A percentile compares a stretch with the other conserved stretches of the same genome.
These are phyloP conservation scores for Magnolia officinalis DNA, from an alignment of 164 flowering plant species.

Conservation along the genomic window DNA sequence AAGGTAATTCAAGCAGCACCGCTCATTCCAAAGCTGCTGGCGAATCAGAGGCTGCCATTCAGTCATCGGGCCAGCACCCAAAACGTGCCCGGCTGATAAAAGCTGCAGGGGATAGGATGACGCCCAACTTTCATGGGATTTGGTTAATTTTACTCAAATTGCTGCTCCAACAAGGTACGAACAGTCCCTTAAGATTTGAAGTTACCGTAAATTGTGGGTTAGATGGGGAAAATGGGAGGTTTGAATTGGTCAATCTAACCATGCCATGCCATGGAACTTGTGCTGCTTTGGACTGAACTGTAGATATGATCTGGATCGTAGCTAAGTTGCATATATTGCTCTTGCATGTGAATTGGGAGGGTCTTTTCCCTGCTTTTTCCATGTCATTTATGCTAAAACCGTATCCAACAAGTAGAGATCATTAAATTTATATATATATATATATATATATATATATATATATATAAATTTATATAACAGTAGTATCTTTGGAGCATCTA, in stretches of 20 bases:
- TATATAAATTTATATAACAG: no score
- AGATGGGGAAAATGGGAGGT: slow-evolving; percentile 49
- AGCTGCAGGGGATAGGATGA: slow-evolving; percentile 5
- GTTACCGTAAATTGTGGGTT: slow-evolving; percentile 32
- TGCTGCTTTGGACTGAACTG: background rate
- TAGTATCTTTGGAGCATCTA: no score
- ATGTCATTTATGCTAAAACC: no score
- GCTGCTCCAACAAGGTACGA: slow-evolving; percentile 47
- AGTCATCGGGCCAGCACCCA: slow-evolving; percentile 12
- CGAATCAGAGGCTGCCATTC: slow-evolving; percentile 2
- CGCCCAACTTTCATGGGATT: slow-evolving; percentile 31
- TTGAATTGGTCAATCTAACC: slow-evolving; percentile 45
- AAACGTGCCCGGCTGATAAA: slow-evolving; percentile 5
- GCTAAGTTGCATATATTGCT: background rate
- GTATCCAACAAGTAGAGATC: no score
- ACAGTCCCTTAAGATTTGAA: slow-evolving; percentile 56
- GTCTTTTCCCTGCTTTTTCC: no score
- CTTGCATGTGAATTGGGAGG: no score
- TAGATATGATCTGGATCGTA: no score
- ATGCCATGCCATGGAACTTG: slow-evolving; percentile 33
- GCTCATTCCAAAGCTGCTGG: background rate
- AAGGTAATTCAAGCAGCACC: background rate
- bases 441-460: no score
- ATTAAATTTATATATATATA: no score
- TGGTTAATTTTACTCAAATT: slow-evolving; percentile 63